Evolutionary conservation across 2,329 filamentous ascomycete genomes (phyloP), one percentile per base, ranked within the genome.

Genomic region (Apiospora hydei): DNA sequence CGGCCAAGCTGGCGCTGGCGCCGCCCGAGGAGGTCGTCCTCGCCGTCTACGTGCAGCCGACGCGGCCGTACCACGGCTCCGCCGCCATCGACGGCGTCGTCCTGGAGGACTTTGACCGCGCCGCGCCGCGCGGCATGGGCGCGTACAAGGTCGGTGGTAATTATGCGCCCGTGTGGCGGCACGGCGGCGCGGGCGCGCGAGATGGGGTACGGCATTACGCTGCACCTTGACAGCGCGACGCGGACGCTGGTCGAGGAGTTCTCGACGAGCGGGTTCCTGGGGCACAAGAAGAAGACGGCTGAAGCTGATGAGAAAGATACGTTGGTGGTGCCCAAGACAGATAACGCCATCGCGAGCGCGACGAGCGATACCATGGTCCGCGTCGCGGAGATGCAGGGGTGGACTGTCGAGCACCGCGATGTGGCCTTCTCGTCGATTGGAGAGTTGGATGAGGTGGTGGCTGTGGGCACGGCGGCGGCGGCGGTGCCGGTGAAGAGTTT

Each of bases 121-220:
- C 90, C 0, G 91, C 91, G 3, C 91, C 91, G 0, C 84, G 89
- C 72, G 91, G 91, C 0, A 92, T 90, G 0, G 91, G 91, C 0
- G 86, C 85, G 14, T 90, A 89, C 6, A 93, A 93, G 80, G 84
- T 93, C 1, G 91, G 91, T 6, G 91, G 91, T 2, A 93, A 93
- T 80, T 93, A 93, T 78, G 90, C 90, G 6, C 90, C 91, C 3
- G 91, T 93, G 1, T 80, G 92, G 64, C 83, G 88, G 44, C 89
- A 90, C 80, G 90, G 90, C 87, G 70, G 89, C 90, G 72, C 87
- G 86, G 70, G 91, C 91, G 0, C 85, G 88, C 69, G 83, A 84
- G 24, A 85, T 88, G 69, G 91, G 91, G 1, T 93, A 86, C 77
- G 89, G 89, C 0, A 92, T 93, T 72, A 92, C 90, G 0, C 81